Base-by-base conservation (phyloP, 2,329 filamentous ascomycete genomes). In the Paramyrothecium roridum region DNA sequence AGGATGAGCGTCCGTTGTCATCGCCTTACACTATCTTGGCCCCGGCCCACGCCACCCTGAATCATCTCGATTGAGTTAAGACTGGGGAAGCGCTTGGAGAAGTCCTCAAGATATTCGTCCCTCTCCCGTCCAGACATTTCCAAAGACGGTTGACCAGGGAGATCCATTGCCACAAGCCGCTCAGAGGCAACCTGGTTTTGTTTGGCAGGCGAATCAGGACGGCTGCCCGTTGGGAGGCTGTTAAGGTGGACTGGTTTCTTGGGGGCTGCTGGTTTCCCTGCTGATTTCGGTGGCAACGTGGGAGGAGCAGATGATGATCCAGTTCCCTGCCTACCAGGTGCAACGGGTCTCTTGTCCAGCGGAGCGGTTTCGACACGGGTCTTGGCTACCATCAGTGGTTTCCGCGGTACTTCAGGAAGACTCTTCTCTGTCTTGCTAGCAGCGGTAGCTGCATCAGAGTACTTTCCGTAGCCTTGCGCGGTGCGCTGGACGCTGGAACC, bases 401-500 rank as follows among this genome's bases (percentile, higher is more conserved):
- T 88, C 22, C 79, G 73, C 8, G 79, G 78, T 13, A 82, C 67
- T 21, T 74, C 72, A 2, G 80, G 80, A 1, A 71, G 61, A 23
- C 71, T 58, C 59, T 74, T 76, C 20, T 75, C 74, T 10, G 65
- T 46, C 52, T 70, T 74, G 59, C 59, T 71, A n/a, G 68, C 65
- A 3, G 68, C 64, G 17, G 70, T 64, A 4, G 74, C 70, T 3
- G 73, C 71, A 59, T 87, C 89, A 20, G 93, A 92, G 70, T 90
- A 97, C 57, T 87, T 87, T 8, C 95, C 95, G 68, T 98, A 98
- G 0, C 93, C 93, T 60, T 93, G 87, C 1, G 93, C 93, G 1
- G 91, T 96, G 51, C 79, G 74, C 61, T 87, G 85, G 26, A 84
- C 81, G 16, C 76, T 74, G 1, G 80, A 68, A 1, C 79, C 73